Base-by-base conservation (phyloP, 768 basidiomycete species). In the Krasilnikovozyma curviuscula region DNA sequence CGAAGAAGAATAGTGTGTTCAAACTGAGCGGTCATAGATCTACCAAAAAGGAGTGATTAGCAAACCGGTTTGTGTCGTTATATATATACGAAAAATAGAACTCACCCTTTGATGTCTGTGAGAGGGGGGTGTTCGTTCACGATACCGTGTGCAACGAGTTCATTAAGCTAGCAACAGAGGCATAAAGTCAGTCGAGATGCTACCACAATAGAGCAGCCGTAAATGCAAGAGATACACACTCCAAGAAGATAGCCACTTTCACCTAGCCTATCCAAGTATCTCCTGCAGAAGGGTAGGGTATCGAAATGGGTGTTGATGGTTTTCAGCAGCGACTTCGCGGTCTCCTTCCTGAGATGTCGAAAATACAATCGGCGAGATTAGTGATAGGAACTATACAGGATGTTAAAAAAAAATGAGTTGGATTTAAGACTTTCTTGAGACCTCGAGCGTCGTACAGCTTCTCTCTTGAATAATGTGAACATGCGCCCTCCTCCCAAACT, bases 81-180 rank as follows among this genome's bases (percentile, higher is more conserved):
- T 41, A n/a, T 19, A 19, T 10, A 37, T 9, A 12, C 28, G 23
- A 40, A 30, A 29, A 30, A 23, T 13, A 18, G 27, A 3, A 32
- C 48, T 41, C 23, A 75, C 33, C 78, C 88, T 43, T 67, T 69
- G 45, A 76, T 73, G 63, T 97, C 93, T 56, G 77, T 81, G 31
- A 98, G 69, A 0, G 93, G 93, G 9, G 85, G 93, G 63, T 97
- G 95, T 54, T 81, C 83, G 55, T 79, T 75, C 2, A 98, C 86
- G 46, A 95, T 76, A 1, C 79, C 81, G 65, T 86, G 80, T 35
- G 72, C 67, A 24, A 98, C 93, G 7, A 97, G 71, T 55, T 91
- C 76, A 57, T 88, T 89, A 41, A 95, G 69, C 86, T 89, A 48
- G n/a, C 0, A 44, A 27, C 32, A 40, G 40, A 39, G 39, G 1